These are phyloP conservation scores for Biancaea sappan DNA, from an alignment of 306 rosid species.

Conservation along the genomic window DNA sequence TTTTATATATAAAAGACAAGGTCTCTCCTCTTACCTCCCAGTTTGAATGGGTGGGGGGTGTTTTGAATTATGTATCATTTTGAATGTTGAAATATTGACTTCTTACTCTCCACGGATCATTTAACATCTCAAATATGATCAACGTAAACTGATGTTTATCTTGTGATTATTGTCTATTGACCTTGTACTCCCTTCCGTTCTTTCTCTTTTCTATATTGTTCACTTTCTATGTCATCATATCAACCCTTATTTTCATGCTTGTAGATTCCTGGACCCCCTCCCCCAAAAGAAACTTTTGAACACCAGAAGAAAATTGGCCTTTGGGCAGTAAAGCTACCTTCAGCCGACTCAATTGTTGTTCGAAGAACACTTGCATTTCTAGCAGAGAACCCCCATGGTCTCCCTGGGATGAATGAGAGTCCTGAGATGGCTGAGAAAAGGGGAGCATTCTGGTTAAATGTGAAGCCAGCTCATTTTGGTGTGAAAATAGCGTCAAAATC, in stretches of 20 bases:
- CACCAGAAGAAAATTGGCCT: conserved; percentile 71
- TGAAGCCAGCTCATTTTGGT: conserved; percentile 81
- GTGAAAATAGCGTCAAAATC: conserved; percentile 72
- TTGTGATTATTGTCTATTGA: conserved; percentile 10
- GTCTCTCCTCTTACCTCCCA: neutral
- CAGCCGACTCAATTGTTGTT: conserved; percentile 76
- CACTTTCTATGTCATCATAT: conserved; percentile 6
- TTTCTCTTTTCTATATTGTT: conserved; percentile 3
- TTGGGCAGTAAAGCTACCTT: conserved; percentile 75
- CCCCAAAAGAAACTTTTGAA: conserved; percentile 57
- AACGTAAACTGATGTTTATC: conserved; percentile 3
- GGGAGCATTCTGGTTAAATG: conserved; percentile 66
- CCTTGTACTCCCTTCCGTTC: neutral
- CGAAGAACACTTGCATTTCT: conserved; percentile 68
- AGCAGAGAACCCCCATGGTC: conserved; percentile 67
- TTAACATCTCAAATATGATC: neutral
- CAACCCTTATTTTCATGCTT: conserved; percentile 26
- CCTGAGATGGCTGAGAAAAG: conserved; percentile 52
- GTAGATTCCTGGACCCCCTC: conserved; percentile 81
- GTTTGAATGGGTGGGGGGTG: neutral
- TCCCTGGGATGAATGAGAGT: conserved; percentile 67
- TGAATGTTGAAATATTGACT: conserved; percentile 15
- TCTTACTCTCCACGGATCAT: neutral
- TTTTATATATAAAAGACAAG: neutral
- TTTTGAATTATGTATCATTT: conserved; percentile 6